Conservation (phyloP, 116 monocot species). For the Iris pallida region DNA sequence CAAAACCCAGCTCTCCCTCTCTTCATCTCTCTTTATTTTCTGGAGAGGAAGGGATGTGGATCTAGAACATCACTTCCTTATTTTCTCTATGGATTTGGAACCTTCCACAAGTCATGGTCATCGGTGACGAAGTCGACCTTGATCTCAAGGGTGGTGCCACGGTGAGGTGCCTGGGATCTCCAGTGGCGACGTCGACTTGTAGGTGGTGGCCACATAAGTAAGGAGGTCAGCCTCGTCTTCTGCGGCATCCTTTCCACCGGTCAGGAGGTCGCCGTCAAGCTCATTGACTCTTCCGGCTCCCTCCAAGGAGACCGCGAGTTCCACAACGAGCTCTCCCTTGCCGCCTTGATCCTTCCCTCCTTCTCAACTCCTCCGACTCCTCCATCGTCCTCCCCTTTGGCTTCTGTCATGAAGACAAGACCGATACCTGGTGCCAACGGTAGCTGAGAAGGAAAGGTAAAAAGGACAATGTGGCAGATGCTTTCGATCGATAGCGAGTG, state of each 20-base stretch:
- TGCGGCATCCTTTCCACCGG: conserved; percentile 50
- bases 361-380: conserved; percentile 13
- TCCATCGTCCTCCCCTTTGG: conserved; percentile 60
- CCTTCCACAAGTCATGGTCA: too few relatives aligned
- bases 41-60: too few relatives aligned
- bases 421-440: background rate
- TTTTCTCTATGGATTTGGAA: too few relatives aligned
- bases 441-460: conserved; percentile 12
- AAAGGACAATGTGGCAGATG: conserved; percentile 1
- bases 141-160: too few relatives aligned
- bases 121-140: too few relatives aligned
- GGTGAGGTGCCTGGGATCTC: too few relatives aligned
- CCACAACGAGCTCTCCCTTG: too few relatives aligned
- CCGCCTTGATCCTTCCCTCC: conserved; percentile 22
- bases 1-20: too few relatives aligned
- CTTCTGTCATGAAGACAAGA: conserved; percentile 42
- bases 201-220: too few relatives aligned
- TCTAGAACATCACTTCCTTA: too few relatives aligned
- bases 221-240: conserved; percentile 87
- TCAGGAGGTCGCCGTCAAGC: conserved; percentile 70
- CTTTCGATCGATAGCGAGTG: conserved; percentile 20
- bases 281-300: conserved; percentile 79
- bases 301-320: conserved; percentile 98
- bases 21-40: too few relatives aligned
- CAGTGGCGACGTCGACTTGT: too few relatives aligned